Percentiles rank a stretch among this genome's conserved stretches.
Conservation (phyloP, 2,329 filamentous ascomycete genomes). For the Cordyceps tenuipes region DNA sequence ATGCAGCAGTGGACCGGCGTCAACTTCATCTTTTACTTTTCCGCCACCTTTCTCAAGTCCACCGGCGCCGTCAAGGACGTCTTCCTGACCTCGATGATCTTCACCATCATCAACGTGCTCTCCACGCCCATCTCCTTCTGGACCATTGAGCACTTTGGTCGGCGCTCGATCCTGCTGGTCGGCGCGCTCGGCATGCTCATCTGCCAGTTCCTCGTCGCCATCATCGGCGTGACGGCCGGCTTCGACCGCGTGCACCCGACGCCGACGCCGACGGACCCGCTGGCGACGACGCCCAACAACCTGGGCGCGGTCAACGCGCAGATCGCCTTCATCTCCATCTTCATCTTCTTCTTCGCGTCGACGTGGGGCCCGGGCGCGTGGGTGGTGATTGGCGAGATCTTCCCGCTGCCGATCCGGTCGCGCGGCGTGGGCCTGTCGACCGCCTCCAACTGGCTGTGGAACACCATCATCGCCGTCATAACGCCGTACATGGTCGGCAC, state of each 20-base stretch:
- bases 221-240: conserved; percentile 58
- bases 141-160: conserved; percentile 73
- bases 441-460: conserved; percentile 89
- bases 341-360: conserved; percentile 86
- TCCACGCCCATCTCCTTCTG: conserved; percentile 85
- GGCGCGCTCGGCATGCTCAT: conserved; percentile 77
- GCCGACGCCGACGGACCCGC: conserved; percentile 30
- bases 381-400: conserved; percentile 84
- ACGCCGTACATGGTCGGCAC: conserved; percentile 62
- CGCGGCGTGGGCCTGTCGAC: conserved; percentile 82
- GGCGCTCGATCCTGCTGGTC: conserved; percentile 69
- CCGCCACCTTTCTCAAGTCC: conserved; percentile 74
- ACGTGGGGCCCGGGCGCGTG: conserved; percentile 81
- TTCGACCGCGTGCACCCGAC: conserved; percentile 41
- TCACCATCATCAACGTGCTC: conserved; percentile 78
- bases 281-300: conserved; percentile 39
- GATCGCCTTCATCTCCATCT: conserved; percentile 84
- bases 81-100: conserved; percentile 79
- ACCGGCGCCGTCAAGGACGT: conserved; percentile 67
- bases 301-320: conserved; percentile 55
- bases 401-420: conserved; percentile 80
- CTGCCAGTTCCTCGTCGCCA: conserved; percentile 81
- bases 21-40: conserved; percentile 90
- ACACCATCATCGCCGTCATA: conserved; percentile 63
- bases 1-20: conserved; percentile 81